These are phyloP conservation scores for Candida ficus DNA, from an alignment of 805 yeast genomes.

Conservation along the genomic window DNA sequence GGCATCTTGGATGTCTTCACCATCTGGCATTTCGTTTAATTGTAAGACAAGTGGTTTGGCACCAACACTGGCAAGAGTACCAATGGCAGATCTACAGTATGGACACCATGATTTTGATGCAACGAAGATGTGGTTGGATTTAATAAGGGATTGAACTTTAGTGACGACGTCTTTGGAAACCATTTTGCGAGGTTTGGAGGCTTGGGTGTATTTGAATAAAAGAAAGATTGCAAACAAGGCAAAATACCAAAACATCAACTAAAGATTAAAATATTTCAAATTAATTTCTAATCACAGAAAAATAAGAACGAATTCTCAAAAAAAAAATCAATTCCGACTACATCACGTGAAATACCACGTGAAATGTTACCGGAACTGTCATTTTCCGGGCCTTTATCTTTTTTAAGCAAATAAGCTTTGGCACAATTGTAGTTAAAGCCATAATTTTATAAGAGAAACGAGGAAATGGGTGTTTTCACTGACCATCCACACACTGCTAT, in stretches of 20 bases:
- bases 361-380: no score
- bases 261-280: background rate
- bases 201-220: background rate
- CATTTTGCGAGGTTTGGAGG: constrained; percentile 28
- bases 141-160: constrained; percentile 61
- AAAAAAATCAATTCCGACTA: no score
- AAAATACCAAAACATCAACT: background rate
- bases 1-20: constrained; percentile 77
- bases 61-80: constrained; percentile 32
- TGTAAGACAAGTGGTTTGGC: constrained; percentile 44
- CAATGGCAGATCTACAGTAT: constrained; percentile 45
- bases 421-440: no score
- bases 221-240: constrained; percentile 1
- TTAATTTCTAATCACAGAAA: no score
- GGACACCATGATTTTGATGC: constrained; percentile 82
- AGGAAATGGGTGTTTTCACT: constrained; percentile 47
- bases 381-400: no score
- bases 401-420: no score
- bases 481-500: constrained; percentile 69
- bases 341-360: no score
- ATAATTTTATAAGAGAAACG: no score
- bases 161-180: constrained; percentile 53
- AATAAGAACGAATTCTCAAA: no score
- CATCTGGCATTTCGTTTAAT: constrained; percentile 55
- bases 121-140: constrained; percentile 62